Evolutionary conservation across 2,329 filamentous ascomycete species (phyloP), one percentile per base, ranked within the genome.

Genomic region (Pseudogymnoascus sp.): DNA sequence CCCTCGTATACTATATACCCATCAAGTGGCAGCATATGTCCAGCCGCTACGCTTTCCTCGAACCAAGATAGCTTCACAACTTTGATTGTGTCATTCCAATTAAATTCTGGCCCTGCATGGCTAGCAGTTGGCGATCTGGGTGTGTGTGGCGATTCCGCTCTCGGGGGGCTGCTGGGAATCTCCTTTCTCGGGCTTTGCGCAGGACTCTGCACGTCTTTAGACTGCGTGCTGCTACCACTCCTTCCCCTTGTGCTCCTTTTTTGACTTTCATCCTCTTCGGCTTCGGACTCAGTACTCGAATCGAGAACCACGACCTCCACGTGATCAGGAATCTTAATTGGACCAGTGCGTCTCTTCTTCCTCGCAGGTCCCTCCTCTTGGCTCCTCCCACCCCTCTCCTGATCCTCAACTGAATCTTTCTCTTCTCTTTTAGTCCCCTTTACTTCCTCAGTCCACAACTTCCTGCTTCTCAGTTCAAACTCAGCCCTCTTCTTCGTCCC

Each of bases 391-490:
- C 35, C 10, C 8, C 19, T 33, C n/a, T n/a, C 21, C 23, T 57
- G 31, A 13, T 61, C 61, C 38, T 19, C 59, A 9, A 31, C 15
- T n/a, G 1, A 15, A 13, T 33, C 9, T 17, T 59, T 60, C 40
- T 33, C 26, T 28, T 13, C 57, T 35, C 19, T 26, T 19, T 63
- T 26, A 9, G n/a, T 40, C 11, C 19, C 50, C 19, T 71, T 64
- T 2, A 79, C 68, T 64, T 86, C 83, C 63, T 83, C 78, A 0
- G 86, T 85, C 42, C 76, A 73, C 2, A 96, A 69, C 13, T 85
- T 87, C 53, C 84, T 82, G 6, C 84, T 82, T 62, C 90, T 82
- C 65, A 97, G 78, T 75, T 97, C 93, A 69, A 96, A 87, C 57
- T 83, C 80, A 0, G 91, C 91, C 17, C 93, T 83, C 69, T 85